These are phyloP conservation scores for Plectosphaerella sp. DNA, from an alignment of 2,329 filamentous ascomycete genomes.

Conservation along the genomic window DNA sequence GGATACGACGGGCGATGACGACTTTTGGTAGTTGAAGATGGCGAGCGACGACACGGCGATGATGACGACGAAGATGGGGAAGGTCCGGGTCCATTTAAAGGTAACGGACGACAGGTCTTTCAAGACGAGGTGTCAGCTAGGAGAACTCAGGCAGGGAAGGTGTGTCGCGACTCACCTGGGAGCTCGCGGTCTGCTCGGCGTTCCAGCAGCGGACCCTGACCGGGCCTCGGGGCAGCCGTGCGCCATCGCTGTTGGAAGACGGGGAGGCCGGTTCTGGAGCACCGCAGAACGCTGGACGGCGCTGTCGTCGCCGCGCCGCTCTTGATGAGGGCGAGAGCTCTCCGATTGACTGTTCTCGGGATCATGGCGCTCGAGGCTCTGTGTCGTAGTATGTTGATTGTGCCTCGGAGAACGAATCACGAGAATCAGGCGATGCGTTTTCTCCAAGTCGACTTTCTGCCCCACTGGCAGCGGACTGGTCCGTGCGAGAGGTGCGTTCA, in stretches of 20 bases:
- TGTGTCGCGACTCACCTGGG: conserved; percentile 42
- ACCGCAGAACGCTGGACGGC: neutral
- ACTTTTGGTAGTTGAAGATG: conserved; percentile 99
- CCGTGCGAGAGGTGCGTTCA: too few species aligned
- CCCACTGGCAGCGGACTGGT: too few species aligned
- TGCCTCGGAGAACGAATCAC: neutral
- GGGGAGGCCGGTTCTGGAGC: neutral
- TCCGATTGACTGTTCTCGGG: neutral
- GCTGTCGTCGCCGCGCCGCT: neutral
- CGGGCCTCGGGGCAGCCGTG: conserved; percentile 51
- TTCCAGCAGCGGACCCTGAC: conserved; percentile 61
- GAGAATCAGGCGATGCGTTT: conserved; percentile 1
- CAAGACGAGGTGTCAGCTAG: neutral
- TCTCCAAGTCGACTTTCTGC: neutral
- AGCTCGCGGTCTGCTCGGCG: conserved; percentile 62
- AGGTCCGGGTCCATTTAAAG: conserved; percentile 64
- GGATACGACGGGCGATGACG: conserved; percentile 78
- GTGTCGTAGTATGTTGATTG: neutral
- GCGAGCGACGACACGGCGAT: conserved; percentile 69
- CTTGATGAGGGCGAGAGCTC: neutral
- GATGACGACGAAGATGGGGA: conserved; percentile 75
- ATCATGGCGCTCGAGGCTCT: neutral
- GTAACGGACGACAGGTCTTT: neutral
- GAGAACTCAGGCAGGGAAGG: neutral
- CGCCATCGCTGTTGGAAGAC: conserved; percentile 38